These are phyloP conservation scores for Mallotus japonicus DNA, from an alignment of 441 rosid genomes.

Conservation along the genomic window DNA sequence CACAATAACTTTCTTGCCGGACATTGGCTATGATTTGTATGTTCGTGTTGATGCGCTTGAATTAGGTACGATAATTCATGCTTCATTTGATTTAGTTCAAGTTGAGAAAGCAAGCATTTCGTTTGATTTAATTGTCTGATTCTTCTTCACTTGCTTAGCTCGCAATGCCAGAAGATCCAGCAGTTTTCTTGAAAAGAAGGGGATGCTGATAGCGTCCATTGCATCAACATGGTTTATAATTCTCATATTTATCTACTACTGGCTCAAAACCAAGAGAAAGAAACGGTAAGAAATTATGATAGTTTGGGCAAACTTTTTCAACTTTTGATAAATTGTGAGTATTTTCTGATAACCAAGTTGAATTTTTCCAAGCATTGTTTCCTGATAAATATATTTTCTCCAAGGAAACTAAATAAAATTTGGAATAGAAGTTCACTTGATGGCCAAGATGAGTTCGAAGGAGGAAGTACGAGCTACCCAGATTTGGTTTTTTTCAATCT, in stretches of 20 bases:
- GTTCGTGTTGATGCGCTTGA: constrained; percentile 28
- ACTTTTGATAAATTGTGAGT: too few species aligned
- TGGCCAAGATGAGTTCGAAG: not conserved
- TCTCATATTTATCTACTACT: not conserved
- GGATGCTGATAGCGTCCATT: not conserved
- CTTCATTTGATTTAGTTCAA: not conserved
- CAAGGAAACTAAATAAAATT: not conserved
- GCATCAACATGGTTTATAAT: not conserved
- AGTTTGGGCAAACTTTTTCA: not conserved
- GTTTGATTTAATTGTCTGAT: too few species aligned
- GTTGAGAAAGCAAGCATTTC: not conserved
- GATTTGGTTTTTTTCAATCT: not conserved
- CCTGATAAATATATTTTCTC: not conserved
- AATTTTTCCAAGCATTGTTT: not conserved
- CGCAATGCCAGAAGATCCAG: not conserved
- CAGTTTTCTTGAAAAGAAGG: not conserved
- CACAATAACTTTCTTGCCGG: not conserved
- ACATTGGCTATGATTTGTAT: constrained; percentile 11
- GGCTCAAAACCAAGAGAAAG: not conserved
- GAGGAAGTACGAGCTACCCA: not conserved
- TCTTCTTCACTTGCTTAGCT: not conserved
- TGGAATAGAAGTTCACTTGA: not conserved
- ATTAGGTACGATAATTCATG: constrained; percentile 11
- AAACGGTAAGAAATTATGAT: not conserved
- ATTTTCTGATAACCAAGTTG: too few species aligned